A percentile compares a stretch with the other conserved stretches of the same genome.
Conservation (phyloP, 2,329 filamentous ascomycete species). For the Fusarium compactum region DNA sequence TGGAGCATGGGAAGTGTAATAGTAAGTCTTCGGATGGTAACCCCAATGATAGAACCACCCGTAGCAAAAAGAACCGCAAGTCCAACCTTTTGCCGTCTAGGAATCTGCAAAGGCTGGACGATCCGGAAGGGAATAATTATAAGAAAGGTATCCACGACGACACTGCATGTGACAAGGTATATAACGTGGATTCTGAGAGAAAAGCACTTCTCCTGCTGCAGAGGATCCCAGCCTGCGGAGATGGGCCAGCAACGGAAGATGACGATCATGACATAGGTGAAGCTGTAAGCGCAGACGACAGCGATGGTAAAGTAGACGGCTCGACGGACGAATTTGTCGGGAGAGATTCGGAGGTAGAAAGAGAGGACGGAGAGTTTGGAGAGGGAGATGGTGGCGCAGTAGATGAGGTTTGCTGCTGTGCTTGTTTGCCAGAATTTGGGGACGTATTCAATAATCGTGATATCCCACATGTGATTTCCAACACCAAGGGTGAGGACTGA, state of each 20-base stretch:
- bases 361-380: conserved; percentile 60
- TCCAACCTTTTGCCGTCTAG: conserved; percentile 62
- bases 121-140: conserved; percentile 59
- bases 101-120: conserved; percentile 60
- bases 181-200: conserved; percentile 51
- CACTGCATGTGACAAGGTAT: conserved; percentile 53
- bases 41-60: conserved; percentile 48
- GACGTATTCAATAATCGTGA: conserved; percentile 34
- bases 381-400: conserved; percentile 55
- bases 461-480: conserved; percentile 50
- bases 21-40: conserved; percentile 47
- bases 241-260: conserved; percentile 58
- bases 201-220: conserved; percentile 54
- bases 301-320: conserved; percentile 46
- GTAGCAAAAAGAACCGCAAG: conserved; percentile 60
- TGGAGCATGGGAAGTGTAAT: conserved; percentile 44
- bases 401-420: conserved; percentile 56
- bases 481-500: conserved; percentile 45
- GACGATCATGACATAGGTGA: conserved; percentile 55
- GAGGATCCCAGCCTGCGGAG: conserved; percentile 57
- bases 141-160: conserved; percentile 61
- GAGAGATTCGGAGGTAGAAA: conserved; percentile 59
- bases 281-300: conserved; percentile 55
- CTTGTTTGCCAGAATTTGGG: conserved; percentile 48
- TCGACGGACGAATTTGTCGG: conserved; percentile 39